Percentiles rank a stretch among this genome's conserved stretches.
These are phyloP conservation scores for Euphorbia corollata DNA, from an alignment of 441 rosid species.

Conservation along the genomic window DNA sequence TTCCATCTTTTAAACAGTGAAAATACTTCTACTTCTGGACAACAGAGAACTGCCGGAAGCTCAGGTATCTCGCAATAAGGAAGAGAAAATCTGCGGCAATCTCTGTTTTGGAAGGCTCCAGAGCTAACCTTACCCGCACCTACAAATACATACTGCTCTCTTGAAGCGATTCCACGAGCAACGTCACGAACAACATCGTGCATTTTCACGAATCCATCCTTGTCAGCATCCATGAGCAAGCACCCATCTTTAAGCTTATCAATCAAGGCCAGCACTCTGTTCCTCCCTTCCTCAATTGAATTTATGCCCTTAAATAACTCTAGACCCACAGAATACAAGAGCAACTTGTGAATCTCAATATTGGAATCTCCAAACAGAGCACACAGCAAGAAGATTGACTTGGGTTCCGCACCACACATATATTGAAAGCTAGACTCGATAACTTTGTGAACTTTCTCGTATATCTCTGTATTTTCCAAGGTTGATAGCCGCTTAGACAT, in stretches of 20 bases:
- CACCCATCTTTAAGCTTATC: not conserved
- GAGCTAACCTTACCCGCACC: not conserved
- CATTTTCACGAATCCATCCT: not conserved
- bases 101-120: not conserved
- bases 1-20: not conserved
- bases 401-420: conserved; percentile 1
- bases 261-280: not conserved
- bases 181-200: conserved; percentile 7
- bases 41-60: conserved; percentile 15
- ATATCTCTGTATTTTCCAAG: not conserved
- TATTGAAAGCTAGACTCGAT: conserved; percentile 16
- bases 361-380: conserved; percentile 2
- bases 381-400: conserved; percentile 17
- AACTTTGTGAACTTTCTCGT: not conserved
- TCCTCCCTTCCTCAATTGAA: not conserved
- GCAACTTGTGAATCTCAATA: not conserved
- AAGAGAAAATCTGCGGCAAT: not conserved
- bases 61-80: not conserved
- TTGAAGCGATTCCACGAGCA: not conserved
- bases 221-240: not conserved
- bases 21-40: conserved; percentile 4
- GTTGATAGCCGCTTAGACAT: not conserved
- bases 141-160: not conserved
- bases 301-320: not conserved
- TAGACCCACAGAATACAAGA: not conserved